Evolutionary conservation across 23 red algal species (phyloP), one percentile per base, ranked within the genome.

Genomic region (Gracilaria vermiculophylla): DNA sequence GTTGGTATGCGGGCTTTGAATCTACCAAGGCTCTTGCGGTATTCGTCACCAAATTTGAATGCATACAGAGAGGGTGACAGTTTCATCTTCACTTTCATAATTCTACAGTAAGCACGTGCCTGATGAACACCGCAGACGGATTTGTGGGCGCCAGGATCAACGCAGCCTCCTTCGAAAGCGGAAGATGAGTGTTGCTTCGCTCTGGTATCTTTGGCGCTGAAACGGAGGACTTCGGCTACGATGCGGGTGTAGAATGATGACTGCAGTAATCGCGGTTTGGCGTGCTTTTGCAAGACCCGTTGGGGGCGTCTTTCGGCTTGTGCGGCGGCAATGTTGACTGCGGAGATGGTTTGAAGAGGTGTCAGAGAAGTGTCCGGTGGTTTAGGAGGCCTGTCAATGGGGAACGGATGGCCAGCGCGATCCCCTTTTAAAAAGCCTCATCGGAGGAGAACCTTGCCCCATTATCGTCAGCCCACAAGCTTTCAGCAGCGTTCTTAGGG

Each of bases 31-130:
- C 80, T 52, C 12, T 51, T 49, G 3, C 41, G 60, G 25, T 34
- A 36, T 23, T 35, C 80, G 42, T 71, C 41, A 4, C 80, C 80
- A 72, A 85, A 85, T 5, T 25, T 19, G 19, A 85, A 85, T 8
- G 34, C 20, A 16, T 42, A 44, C 11, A 17, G 21, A 24, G 65
- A 40, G 35, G 2, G 33, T 12, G 27, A 4, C 4, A 84, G 41
- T 19, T 62, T 44, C 36, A 69, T 66, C 5, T 17, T 0, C 10
- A 29, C 16, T 3, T 36, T 36, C 0, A 15, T 0, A 13, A 7
- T 8, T 24, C 41, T 0, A 41, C 29, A 47, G 2, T 69, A 84
- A 10, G 80, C 80, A 11, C 48, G 36, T 9, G 40, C 35, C 19
- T 70, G 80, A 10, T 4, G 25, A 0, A 42, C 6, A 47, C 80